These are phyloP conservation scores for Chlorella sp. DNA, from an alignment of 139 green algal species.

Conservation along the genomic window DNA sequence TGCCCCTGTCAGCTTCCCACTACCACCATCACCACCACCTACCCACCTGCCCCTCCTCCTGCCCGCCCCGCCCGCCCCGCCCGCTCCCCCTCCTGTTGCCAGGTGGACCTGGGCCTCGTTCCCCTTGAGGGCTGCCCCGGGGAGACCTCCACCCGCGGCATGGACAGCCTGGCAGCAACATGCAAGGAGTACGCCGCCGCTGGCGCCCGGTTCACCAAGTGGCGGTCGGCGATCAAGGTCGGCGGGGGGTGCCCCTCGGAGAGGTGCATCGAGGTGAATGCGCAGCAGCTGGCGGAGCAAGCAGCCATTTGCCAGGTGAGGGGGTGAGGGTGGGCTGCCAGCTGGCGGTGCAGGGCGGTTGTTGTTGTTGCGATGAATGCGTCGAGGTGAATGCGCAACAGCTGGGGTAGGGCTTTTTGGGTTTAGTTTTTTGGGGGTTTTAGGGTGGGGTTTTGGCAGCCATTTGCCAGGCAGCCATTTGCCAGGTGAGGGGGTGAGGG, in stretches of 20 bases:
- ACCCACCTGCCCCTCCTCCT: no score
- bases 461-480: slow-evolving; percentile 94
- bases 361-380: slow-evolving; percentile 35
- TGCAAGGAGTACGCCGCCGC: slow-evolving; percentile 70
- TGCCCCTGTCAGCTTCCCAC: no score
- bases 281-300: slow-evolving; percentile 89
- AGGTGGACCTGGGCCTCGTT: slow-evolving; percentile 80
- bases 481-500: slow-evolving; percentile 64
- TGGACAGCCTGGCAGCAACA: slow-evolving; percentile 77
- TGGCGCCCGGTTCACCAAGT: slow-evolving; percentile 91
- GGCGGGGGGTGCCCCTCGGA: slow-evolving; percentile 56
- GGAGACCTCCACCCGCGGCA: slow-evolving; percentile 89
- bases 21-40: no score
- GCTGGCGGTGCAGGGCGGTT: no score
- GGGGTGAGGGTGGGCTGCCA: background rate
- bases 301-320: slow-evolving; percentile 86
- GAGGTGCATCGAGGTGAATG: slow-evolving; percentile 80
- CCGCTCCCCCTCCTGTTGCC: background rate
- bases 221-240: slow-evolving; percentile 81
- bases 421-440: background rate
- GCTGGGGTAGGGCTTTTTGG: slow-evolving; percentile 72
- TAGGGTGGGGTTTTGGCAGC: background rate
- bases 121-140: slow-evolving; percentile 67
- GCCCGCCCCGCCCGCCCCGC: no score
- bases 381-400: slow-evolving; percentile 84